Conservation (phyloP, 805 yeast genomes). For the Candida montana region DNA sequence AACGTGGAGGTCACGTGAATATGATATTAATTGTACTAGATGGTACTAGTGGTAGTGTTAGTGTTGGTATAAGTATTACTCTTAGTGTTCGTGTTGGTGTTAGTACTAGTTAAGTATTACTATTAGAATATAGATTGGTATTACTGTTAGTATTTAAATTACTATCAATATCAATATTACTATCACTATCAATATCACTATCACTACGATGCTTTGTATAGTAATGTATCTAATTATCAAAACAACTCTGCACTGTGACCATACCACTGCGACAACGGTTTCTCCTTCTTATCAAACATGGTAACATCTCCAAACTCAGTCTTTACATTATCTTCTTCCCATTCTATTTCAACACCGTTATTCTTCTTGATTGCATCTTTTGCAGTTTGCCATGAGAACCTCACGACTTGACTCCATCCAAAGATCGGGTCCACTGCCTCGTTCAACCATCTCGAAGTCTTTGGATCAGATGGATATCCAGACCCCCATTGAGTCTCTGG, state of each 20-base stretch:
- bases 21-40: no score
- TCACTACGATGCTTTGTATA: no score
- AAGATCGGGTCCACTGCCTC: constrained; percentile 60
- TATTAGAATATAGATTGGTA: no score
- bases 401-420: constrained; percentile 76
- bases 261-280: constrained; percentile 26
- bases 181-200: no score
- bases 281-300: no score
- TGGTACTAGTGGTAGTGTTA: no score
- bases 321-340: constrained; percentile 43
- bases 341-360: constrained; percentile 50
- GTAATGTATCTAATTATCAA: constrained; percentile 1
- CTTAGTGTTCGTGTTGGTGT: no score
- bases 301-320: constrained; percentile 24
- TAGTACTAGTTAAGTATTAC: no score
- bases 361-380: constrained; percentile 58
- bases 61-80: no score
- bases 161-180: no score
- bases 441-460: constrained; percentile 73
- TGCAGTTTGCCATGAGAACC: constrained; percentile 95
- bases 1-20: no score
- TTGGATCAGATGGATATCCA: constrained; percentile 93
- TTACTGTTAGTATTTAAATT: no score
- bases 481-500: constrained; percentile 54
- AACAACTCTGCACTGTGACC: constrained; percentile 18